Conservation (phyloP, 257 asterid genomes). For the Fraxinus quadrangulata region DNA sequence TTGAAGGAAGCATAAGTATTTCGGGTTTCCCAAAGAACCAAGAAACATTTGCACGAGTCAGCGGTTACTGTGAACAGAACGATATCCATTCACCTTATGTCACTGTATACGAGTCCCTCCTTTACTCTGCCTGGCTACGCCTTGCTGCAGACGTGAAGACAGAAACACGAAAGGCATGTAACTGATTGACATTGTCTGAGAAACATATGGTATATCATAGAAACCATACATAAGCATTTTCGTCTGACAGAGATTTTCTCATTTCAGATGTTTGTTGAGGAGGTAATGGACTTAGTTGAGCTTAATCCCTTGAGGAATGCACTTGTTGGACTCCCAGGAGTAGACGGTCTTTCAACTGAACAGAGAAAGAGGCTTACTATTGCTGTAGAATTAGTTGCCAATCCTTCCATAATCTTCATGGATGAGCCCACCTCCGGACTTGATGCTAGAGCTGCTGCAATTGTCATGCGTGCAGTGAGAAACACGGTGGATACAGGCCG, state of each 20-base stretch:
- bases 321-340: constrained; percentile 84
- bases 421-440: constrained; percentile 92
- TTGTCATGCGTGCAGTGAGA: constrained; percentile 82
- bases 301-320: constrained; percentile 66
- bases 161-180: constrained; percentile 67
- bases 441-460: constrained; percentile 93
- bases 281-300: constrained; percentile 85
- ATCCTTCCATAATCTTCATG: constrained; percentile 87
- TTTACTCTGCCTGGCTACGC: constrained; percentile 92
- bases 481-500: constrained; percentile 88
- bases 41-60: constrained; percentile 77
- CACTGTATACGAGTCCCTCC: constrained; percentile 78
- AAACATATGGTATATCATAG: background rate
- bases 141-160: constrained; percentile 72
- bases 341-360: constrained; percentile 83
- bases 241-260: constrained; percentile 4
- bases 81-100: constrained; percentile 90
- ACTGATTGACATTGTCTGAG: background rate
- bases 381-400: constrained; percentile 83
- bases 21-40: constrained; percentile 84
- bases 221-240: background rate
- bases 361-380: constrained; percentile 85
- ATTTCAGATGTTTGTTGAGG: constrained; percentile 84
- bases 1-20: constrained; percentile 70
- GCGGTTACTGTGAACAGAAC: constrained; percentile 88